Percentiles rank a stretch among this genome's conserved stretches.
Evolutionary conservation across 768 basidiomycete genomes (phyloP).

Genomic region (Amanita polypyramis): DNA sequence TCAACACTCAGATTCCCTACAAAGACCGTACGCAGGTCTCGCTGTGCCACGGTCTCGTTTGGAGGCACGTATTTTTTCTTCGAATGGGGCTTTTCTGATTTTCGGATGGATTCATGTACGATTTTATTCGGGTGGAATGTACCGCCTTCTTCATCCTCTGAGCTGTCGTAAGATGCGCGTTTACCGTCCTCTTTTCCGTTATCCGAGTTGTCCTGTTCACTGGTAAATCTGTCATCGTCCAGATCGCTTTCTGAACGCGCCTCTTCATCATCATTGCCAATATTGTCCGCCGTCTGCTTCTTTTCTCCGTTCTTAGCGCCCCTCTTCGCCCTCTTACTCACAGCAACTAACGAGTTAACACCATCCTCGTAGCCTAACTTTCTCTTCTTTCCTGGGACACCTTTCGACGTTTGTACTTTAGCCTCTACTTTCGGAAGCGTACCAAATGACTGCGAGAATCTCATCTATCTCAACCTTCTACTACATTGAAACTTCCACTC

Average conservation of each 20-base stretch:
- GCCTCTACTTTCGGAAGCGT: not conserved
- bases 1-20: constrained; percentile 80
- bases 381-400: not conserved
- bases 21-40: constrained; percentile 82
- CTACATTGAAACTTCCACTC: not conserved
- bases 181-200: constrained; percentile 6
- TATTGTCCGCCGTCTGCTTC: not conserved
- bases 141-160: constrained; percentile 12
- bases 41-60: constrained; percentile 63
- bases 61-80: constrained; percentile 43
- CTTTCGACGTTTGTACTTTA: not conserved
- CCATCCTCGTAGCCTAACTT: not conserved
- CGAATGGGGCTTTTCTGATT: constrained; percentile 10
- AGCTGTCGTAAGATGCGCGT: constrained; percentile 10
- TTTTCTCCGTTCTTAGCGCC: not conserved
- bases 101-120: constrained; percentile 56
- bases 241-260: not conserved
- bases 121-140: constrained; percentile 18
- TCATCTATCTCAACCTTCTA: not conserved
- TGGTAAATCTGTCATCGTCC: not conserved
- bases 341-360: not conserved
- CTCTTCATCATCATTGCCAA: not conserved
- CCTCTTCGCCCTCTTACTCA: not conserved
- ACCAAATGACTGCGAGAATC: not conserved
- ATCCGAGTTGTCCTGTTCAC: not conserved